Conservation (phyloP, 1,284 basidiomycete genomes). For the Cystobasidium slooffiae region DNA sequence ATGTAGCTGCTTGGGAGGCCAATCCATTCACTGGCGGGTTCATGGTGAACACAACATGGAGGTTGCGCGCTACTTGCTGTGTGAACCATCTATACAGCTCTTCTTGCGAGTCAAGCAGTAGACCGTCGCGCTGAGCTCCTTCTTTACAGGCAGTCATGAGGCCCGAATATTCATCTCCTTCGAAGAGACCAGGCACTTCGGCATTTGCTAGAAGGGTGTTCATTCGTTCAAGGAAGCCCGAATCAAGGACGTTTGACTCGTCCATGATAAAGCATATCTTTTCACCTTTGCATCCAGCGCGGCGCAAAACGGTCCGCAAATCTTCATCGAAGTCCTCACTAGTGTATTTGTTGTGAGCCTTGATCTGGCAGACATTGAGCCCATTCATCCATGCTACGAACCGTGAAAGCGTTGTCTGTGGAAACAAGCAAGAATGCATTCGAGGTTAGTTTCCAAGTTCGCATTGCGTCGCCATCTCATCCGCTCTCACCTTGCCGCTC, state of each 20-base stretch:
- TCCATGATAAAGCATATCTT: slow-evolving; percentile 99
- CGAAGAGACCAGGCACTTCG: slow-evolving; percentile 98
- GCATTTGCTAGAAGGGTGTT: slow-evolving; percentile 98
- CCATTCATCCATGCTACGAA: slow-evolving; percentile 99
- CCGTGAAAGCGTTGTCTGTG: slow-evolving; percentile 90
- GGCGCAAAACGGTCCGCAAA: slow-evolving; percentile 85
- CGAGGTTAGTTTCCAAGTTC: too few relatives aligned
- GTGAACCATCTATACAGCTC: slow-evolving; percentile 98
- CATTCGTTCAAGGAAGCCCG: slow-evolving; percentile 98
- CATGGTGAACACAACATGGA: slow-evolving; percentile 99
- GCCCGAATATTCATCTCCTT: slow-evolving; percentile 94
- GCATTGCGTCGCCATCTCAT: too few relatives aligned
- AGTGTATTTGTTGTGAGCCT: slow-evolving; percentile 97
- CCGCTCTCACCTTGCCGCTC: slow-evolving; percentile 79
- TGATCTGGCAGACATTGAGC: slow-evolving; percentile 97
- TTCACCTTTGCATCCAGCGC: slow-evolving; percentile 96
- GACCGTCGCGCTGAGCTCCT: slow-evolving; percentile 92
- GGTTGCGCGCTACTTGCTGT: slow-evolving; percentile 90
- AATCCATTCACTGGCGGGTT: slow-evolving; percentile 96
- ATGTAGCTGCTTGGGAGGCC: slow-evolving; percentile 93
- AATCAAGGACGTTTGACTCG: slow-evolving; percentile 97
- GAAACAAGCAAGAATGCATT: neutral
- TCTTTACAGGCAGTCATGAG: slow-evolving; percentile 99
- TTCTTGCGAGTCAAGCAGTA: slow-evolving; percentile 97
- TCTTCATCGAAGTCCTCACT: slow-evolving; percentile 99